These are phyloP conservation scores for Darksidea phi DNA, from an alignment of 495 filamentous ascomycete species.

Conservation along the genomic window DNA sequence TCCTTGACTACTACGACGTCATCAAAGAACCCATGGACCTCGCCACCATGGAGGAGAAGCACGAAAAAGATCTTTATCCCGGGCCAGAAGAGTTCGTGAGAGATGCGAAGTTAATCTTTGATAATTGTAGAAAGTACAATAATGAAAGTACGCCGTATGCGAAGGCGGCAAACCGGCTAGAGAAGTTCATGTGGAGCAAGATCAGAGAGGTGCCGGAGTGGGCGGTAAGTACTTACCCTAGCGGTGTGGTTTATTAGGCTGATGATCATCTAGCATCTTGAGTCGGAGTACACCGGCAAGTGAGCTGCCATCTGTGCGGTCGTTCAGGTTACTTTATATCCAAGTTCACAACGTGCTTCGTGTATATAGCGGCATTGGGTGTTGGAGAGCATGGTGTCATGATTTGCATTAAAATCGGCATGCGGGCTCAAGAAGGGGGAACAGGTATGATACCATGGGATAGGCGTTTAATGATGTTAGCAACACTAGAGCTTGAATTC, in stretches of 20 bases:
- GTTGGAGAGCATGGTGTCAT: no score
- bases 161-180: conserved; percentile 91
- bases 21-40: conserved; percentile 99
- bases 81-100: conserved; percentile 90
- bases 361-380: no score
- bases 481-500: no score
- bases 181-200: conserved; percentile 96
- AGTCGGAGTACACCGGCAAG: conserved; percentile 23
- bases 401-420: no score
- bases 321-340: no score
- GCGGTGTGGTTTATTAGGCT: no score
- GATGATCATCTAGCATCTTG: conserved; percentile 16
- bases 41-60: conserved; percentile 90
- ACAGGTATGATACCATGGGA: background rate
- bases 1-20: conserved; percentile 95
- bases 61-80: conserved; percentile 88
- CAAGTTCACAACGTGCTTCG: no score
- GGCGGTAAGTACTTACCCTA: conserved; percentile 49
- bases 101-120: conserved; percentile 87
- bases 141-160: conserved; percentile 93
- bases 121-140: conserved; percentile 95
- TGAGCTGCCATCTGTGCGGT: background rate
- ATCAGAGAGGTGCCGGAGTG: conserved; percentile 93
- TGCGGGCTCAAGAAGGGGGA: no score
- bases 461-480: background rate